Evolutionary conservation across 1,284 basidiomycete genomes (phyloP), one percentile per base, ranked within the genome.

Genomic region (Cutaneotrichosporon sp.): DNA sequence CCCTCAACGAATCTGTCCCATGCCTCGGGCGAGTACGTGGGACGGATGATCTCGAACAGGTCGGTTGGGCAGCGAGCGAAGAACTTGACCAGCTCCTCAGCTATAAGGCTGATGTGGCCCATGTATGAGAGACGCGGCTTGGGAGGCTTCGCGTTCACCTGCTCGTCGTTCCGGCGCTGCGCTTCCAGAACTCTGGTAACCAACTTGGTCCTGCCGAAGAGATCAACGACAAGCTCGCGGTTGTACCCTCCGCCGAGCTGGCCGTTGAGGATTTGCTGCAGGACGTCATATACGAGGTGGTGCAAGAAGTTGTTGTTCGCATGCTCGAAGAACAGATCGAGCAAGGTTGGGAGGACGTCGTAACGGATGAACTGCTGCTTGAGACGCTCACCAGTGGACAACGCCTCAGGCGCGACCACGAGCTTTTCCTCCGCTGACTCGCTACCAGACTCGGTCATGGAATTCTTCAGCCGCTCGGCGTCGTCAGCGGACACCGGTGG

Each of bases 301-400:
- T 99, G 96, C 37, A 98, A 76, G 71, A 98, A 97, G 70, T 98
- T 97, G 77, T 98, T 97, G 87, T 90, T 92, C 0, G 92, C 91
- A 65, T 87, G 96, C 56, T 89, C 84, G 71, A 97, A 97, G 79
- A 98, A 97, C 34, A 97, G 78, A 63, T 92, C 87, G 62, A 94
- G 76, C 54, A 94, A 76, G 5, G 83, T 85, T 0, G 82, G 79
- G 32, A 91, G 75, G 2, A 94, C 82, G 45, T 83, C 80, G 37
- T 84, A 77, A 20, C 89, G 79, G 57, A 92, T 71, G 65, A 90
- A 88, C 48, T 80, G 76, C 58, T 80, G 79, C 74, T 94, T 96
- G 62, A 93, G 78, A 56, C 79, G 76, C 63, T 92, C 89, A 1
- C 91, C 92, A 0, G 75, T 69, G 6, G 72, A 65, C 1, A 71